phyloP scores from a whole-genome alignment of 768 basidiomycete genomes.

The Cyathus striatus region DNA sequence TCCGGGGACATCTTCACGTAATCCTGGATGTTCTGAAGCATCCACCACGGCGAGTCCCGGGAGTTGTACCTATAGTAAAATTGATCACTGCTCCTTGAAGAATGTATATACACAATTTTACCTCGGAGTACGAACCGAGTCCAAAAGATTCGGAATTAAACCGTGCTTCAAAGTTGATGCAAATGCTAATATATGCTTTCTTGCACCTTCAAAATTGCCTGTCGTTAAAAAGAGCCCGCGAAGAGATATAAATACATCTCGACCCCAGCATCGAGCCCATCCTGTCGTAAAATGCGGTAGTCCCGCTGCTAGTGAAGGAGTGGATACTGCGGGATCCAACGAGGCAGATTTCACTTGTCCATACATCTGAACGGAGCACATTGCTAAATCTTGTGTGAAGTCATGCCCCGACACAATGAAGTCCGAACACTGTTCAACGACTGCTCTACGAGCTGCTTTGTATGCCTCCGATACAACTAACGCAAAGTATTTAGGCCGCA shows the following conservation, averaged over 20 bases:
- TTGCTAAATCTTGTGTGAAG: constrained; percentile 86
- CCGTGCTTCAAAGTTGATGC: constrained; percentile 93
- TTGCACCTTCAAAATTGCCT: constrained; percentile 82
- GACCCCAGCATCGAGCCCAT: constrained; percentile 98
- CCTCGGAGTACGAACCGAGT: constrained; percentile 83
- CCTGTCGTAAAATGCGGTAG: constrained; percentile 89
- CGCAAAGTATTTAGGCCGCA: constrained; percentile 96
- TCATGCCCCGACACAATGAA: constrained; percentile 81
- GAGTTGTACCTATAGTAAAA: constrained; percentile 72
- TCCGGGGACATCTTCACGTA: constrained; percentile 82
- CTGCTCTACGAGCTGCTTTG: constrained; percentile 81
- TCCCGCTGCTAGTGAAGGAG: constrained; percentile 89
- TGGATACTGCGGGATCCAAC: constrained; percentile 62
- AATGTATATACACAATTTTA: constrained; percentile 22
- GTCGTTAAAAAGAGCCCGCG: constrained; percentile 93
- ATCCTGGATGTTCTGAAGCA: constrained; percentile 97
- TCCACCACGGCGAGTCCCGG: constrained; percentile 99
- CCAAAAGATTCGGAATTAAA: constrained; percentile 91
- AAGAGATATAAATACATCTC: constrained; percentile 90
- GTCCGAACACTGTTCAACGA: constrained; percentile 83
- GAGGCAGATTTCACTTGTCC: constrained; percentile 90
- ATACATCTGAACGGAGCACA: constrained; percentile 87
- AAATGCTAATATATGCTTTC: constrained; percentile 88
- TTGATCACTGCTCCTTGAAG: background rate
- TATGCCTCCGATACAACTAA: constrained; percentile 87